phyloP scores from a whole-genome alignment of 78 protist genomes.

The Dictyostelium brefeldianum region DNA sequence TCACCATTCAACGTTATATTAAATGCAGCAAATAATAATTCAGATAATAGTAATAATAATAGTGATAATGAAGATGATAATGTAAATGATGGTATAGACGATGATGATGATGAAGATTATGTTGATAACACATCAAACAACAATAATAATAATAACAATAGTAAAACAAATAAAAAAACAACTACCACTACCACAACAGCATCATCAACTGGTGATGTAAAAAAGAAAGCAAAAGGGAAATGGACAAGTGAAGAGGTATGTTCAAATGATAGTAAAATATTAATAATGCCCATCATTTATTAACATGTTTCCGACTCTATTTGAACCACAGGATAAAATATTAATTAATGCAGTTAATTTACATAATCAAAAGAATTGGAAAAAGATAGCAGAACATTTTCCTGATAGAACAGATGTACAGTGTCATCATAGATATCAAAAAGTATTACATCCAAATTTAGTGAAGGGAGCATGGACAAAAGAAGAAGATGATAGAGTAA shows the following conservation, averaged over 20 bases:
- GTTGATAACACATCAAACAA: background rate
- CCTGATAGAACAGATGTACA: conserved; percentile 89
- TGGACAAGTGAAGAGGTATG: conserved; percentile 49
- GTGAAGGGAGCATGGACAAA: conserved; percentile 96
- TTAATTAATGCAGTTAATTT: conserved; percentile 82
- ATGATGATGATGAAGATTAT: background rate
- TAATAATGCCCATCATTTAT: too few species aligned
- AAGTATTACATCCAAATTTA: conserved; percentile 91
- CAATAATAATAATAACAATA: background rate
- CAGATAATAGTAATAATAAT: background rate
- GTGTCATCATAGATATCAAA: conserved; percentile 94
- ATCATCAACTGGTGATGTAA: background rate
- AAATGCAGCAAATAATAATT: background rate
- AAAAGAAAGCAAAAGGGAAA: conserved; percentile 51
- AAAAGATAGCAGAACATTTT: conserved; percentile 90
- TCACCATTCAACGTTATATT: background rate
- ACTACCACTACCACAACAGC: too few species aligned
- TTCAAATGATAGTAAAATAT: conserved; percentile 55
- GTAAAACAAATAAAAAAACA: background rate
- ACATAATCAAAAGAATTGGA: conserved; percentile 92
- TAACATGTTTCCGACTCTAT: background rate
- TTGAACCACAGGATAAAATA: conserved; percentile 63
- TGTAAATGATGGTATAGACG: background rate
- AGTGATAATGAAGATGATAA: background rate
- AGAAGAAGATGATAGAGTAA: conserved; percentile 87